These are phyloP conservation scores for Trichosporon sp. DNA, from an alignment of 1,284 basidiomycete species.

Conservation along the genomic window DNA sequence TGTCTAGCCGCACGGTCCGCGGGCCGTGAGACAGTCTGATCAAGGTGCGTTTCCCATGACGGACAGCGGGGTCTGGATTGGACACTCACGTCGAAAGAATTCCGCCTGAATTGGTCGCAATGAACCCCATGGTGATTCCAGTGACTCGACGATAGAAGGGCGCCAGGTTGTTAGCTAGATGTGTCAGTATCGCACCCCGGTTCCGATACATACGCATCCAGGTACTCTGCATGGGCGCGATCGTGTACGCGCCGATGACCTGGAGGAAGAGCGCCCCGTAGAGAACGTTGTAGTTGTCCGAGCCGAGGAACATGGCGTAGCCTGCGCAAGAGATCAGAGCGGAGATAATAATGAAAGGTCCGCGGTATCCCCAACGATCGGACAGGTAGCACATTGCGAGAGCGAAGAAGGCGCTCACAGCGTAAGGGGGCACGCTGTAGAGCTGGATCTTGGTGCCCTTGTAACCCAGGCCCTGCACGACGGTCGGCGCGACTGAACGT, in stretches of 20 bases:
- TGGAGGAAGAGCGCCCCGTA: slow-evolving; percentile 43
- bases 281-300: slow-evolving; percentile 24
- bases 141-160: slow-evolving; percentile 57
- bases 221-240: slow-evolving; percentile 30
- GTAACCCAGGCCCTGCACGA: slow-evolving; percentile 54
- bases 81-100: slow-evolving; percentile 51
- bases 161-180: slow-evolving; percentile 54
- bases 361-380: slow-evolving; percentile 55
- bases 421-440: slow-evolving; percentile 55
- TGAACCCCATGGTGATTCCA: slow-evolving; percentile 55
- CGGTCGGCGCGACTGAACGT: slow-evolving; percentile 25
- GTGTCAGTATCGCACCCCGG: background rate
- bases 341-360: slow-evolving; percentile 34
- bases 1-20: too few species aligned
- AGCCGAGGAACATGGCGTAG: slow-evolving; percentile 37
- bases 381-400: slow-evolving; percentile 53
- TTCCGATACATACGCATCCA: slow-evolving; percentile 27
- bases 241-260: slow-evolving; percentile 39
- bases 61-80: background rate
- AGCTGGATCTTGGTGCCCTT: slow-evolving; percentile 38
- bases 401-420: slow-evolving; percentile 53
- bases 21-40: background rate
- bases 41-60: background rate
- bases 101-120: slow-evolving; percentile 56
- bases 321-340: slow-evolving; percentile 27